These are phyloP conservation scores for Trichophyton schoenleinii DNA, from an alignment of 2,329 filamentous ascomycete genomes.

Conservation along the genomic window DNA sequence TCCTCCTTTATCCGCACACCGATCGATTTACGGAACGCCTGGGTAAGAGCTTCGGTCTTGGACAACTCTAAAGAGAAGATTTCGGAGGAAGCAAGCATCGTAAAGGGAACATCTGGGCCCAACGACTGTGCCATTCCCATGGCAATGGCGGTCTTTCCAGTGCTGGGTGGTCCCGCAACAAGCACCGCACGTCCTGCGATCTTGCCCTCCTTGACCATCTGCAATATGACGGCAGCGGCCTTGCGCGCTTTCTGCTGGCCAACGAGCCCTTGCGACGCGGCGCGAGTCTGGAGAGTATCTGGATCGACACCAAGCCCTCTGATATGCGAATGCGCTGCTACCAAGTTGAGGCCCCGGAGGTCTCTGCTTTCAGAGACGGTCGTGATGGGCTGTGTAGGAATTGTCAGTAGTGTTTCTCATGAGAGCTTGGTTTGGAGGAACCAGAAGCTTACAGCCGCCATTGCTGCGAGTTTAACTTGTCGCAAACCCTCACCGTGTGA, in stretches of 20 bases:
- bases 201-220: constrained; percentile 99
- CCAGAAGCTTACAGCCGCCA: constrained; percentile 27
- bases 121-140: constrained; percentile 98
- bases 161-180: constrained; percentile 90
- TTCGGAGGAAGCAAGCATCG: constrained; percentile 86
- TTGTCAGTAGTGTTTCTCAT: background rate
- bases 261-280: constrained; percentile 80
- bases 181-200: constrained; percentile 90
- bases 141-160: constrained; percentile 94
- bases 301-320: constrained; percentile 86
- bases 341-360: constrained; percentile 90
- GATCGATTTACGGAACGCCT: constrained; percentile 98
- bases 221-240: constrained; percentile 86
- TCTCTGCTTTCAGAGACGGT: constrained; percentile 93
- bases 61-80: constrained; percentile 99
- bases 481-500: background rate
- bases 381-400: constrained; percentile 44
- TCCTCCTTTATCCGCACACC: constrained; percentile 97
- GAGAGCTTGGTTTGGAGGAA: background rate
- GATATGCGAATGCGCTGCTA: constrained; percentile 96
- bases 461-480: constrained; percentile 10
- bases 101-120: constrained; percentile 89
- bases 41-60: constrained; percentile 94
- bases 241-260: constrained; percentile 95
- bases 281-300: constrained; percentile 76